phyloP scores from a whole-genome alignment of 1,139 yeast genomes.

The Taiozyma onychis region DNA sequence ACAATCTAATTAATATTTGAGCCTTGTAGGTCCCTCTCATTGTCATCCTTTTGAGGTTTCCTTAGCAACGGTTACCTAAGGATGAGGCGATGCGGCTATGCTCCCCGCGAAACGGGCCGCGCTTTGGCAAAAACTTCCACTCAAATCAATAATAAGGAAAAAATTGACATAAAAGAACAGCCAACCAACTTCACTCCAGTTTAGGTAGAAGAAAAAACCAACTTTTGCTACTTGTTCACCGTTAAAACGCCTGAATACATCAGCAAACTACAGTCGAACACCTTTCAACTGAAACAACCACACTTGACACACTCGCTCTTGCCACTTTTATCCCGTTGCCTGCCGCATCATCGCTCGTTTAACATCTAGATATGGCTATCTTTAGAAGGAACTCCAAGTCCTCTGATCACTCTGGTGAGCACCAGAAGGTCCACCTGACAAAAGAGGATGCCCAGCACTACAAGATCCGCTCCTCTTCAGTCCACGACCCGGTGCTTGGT shows the following conservation, averaged over 20 bases:
- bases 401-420: slow-evolving; percentile 19
- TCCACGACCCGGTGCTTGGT: slow-evolving; percentile 82
- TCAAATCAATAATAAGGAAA: not conserved
- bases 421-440: slow-evolving; percentile 32
- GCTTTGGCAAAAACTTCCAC: not conserved
- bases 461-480: slow-evolving; percentile 55
- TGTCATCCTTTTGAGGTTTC: not conserved
- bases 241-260: no score
- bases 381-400: slow-evolving; percentile 21
- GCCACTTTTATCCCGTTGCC: no score
- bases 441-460: slow-evolving; percentile 42
- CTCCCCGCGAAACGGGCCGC: not conserved
- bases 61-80: not conserved
- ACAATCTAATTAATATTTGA: no score
- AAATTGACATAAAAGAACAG: not conserved
- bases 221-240: no score
- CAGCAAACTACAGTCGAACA: not conserved
- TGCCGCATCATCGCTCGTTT: no score
- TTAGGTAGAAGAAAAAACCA: no score
- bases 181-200: no score
- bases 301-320: no score
- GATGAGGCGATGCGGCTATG: not conserved
- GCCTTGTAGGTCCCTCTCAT: no score
- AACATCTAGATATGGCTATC: slow-evolving; percentile 16
- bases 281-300: no score